Base-by-base conservation (phyloP, 768 basidiomycete genomes). In the Auricularia sp. region DNA sequence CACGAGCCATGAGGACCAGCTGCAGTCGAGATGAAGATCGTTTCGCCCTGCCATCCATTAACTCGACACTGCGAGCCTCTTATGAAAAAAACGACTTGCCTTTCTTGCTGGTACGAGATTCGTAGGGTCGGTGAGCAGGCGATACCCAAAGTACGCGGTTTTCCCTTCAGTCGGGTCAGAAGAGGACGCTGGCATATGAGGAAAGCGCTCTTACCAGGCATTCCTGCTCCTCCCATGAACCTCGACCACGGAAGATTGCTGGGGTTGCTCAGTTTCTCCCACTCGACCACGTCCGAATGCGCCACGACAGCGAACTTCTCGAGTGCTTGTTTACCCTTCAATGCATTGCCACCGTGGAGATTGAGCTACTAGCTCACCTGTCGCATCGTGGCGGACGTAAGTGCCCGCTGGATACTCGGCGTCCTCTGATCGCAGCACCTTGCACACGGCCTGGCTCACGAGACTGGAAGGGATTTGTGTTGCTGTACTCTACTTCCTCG, bases 1-100 rank as follows among this genome's bases (percentile, higher is more conserved):
- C 67, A 70, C 69, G 70, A 69, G 4, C 77, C 77, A 13, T 77
- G 76, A 16, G 74, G 71, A 24, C 77, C 77, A 1, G 73, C 71
- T 0, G 72, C 76, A 7, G 75, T 72, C 6, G 72, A 70, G 18
- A 78, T 74, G 64, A 74, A 78, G 65, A 77, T 71, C 6, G 72
- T 74, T 65, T 78, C 73, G 36, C 74, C 76, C 68, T 73, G 59
- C 7, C 39, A 8, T 7, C 13, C 39, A 14, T 42, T 42, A 7
- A 42, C 8, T 14, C 21, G 42, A 24, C 16, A 35, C 3, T 29
- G 14, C 7, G 24, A 18, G 51, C 33, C 21, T 34, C 8, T 21
- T 18, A 47, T 59, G 56, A n/a, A 10, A 54, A 1, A 42, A 36
- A 47, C 42, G 54, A 16, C 37, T n/a, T 18, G 62, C 68, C 51